A percentile compares a stretch with the other conserved stretches of the same genome.
Conservation (phyloP, 345 rosid species). For the Erysimum cheiranthoides region DNA sequence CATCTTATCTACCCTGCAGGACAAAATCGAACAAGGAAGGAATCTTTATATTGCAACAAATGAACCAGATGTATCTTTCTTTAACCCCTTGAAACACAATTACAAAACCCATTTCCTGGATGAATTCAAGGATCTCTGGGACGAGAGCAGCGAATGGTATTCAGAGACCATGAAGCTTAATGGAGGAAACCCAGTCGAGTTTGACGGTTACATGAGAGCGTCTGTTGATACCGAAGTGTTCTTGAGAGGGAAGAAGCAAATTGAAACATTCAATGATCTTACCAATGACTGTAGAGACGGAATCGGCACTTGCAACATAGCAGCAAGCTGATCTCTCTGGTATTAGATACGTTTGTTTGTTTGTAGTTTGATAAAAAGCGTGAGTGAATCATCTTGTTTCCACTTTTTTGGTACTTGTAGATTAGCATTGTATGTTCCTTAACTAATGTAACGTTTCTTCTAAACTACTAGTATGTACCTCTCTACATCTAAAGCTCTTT, state of each 20-base stretch:
- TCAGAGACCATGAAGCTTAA: constrained; percentile 79
- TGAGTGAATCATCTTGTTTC: constrained; percentile 38
- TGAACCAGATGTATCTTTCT: constrained; percentile 67
- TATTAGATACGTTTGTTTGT: constrained; percentile 17
- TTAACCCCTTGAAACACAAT: constrained; percentile 78
- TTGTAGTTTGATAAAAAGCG: constrained; percentile 16
- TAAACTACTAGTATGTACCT: neutral
- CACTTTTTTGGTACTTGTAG: constrained; percentile 28
- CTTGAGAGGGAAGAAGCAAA: constrained; percentile 91
- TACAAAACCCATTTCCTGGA: constrained; percentile 82
- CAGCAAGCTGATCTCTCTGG: constrained; percentile 56
- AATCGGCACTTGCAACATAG: constrained; percentile 71
- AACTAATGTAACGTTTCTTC: neutral
- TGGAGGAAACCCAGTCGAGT: constrained; percentile 79
- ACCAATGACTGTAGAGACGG: constrained; percentile 94
- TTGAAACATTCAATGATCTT: constrained; percentile 88
- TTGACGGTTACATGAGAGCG: constrained; percentile 92
- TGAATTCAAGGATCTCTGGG: constrained; percentile 87
- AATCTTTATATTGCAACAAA: constrained; percentile 82
- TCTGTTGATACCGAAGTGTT: constrained; percentile 90
- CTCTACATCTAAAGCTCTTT: neutral
- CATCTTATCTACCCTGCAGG: constrained; percentile 64
- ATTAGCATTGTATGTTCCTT: constrained; percentile 4
- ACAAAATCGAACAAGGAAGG: constrained; percentile 81
- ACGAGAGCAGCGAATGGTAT: constrained; percentile 87